Evolutionary conservation across 768 basidiomycete genomes (phyloP).

Genomic region (Russula abietina): DNA sequence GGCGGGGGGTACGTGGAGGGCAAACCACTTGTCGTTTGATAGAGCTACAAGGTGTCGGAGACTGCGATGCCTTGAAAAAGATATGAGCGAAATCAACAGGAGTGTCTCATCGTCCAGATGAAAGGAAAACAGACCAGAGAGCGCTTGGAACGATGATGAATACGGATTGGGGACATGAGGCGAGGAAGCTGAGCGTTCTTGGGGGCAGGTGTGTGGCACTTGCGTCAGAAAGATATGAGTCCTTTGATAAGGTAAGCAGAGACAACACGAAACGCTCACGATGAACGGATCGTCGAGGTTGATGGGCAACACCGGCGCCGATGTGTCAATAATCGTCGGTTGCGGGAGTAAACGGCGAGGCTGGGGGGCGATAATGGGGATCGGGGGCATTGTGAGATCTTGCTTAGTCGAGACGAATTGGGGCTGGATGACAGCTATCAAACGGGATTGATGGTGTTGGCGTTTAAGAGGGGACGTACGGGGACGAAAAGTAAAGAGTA

Average conservation of each 20-base stretch:
- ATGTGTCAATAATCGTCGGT: slow-evolving; percentile 20
- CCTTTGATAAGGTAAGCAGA: slow-evolving; percentile 1
- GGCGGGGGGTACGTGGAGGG: slow-evolving; percentile 24
- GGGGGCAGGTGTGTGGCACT: slow-evolving; percentile 18
- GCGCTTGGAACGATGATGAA: slow-evolving; percentile 20
- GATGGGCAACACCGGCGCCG: slow-evolving; percentile 11
- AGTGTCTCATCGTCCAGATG: not conserved
- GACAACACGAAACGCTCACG: slow-evolving; percentile 11
- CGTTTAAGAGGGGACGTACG: slow-evolving; percentile 2
- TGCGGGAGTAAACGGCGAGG: slow-evolving; percentile 18
- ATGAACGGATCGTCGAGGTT: slow-evolving; percentile 25
- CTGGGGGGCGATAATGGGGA: slow-evolving; percentile 25
- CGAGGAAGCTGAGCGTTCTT: slow-evolving; percentile 21
- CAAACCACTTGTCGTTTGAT: slow-evolving; percentile 20
- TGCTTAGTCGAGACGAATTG: not conserved
- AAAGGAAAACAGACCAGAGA: slow-evolving; percentile 11
- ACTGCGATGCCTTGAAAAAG: slow-evolving; percentile 19
- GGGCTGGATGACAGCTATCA: not conserved
- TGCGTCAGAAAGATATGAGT: slow-evolving; percentile 4
- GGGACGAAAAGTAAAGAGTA: slow-evolving; percentile 10
- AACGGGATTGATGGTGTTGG: not conserved
- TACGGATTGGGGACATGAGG: slow-evolving; percentile 24
- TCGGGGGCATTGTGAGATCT: slow-evolving; percentile 22
- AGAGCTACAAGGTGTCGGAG: slow-evolving; percentile 25
- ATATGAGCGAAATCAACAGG: not conserved